Evolutionary conservation across 129 eudicot species (phyloP).

Genomic region (Flaveria ramosissima): DNA sequence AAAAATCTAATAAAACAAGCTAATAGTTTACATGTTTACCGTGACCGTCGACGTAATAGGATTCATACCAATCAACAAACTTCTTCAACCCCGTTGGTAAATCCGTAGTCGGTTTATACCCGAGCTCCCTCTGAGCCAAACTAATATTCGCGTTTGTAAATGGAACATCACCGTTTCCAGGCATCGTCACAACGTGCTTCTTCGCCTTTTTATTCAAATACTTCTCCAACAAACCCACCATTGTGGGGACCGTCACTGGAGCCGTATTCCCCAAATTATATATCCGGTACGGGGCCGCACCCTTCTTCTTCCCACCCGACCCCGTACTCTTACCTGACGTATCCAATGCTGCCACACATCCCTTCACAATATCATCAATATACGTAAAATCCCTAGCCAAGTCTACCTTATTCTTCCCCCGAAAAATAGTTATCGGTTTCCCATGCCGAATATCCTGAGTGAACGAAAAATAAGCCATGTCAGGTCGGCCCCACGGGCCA

Average conservation of each 20-base stretch:
- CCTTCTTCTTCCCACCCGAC: slow-evolving; percentile 62
- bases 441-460: slow-evolving; percentile 47
- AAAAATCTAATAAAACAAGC: slow-evolving; percentile 18
- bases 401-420: slow-evolving; percentile 55
- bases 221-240: slow-evolving; percentile 59
- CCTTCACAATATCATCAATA: slow-evolving; percentile 64
- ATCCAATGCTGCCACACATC: slow-evolving; percentile 59
- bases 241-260: slow-evolving; percentile 63
- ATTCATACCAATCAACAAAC: slow-evolving; percentile 64
- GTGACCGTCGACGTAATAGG: slow-evolving; percentile 50
- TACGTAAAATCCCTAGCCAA: slow-evolving; percentile 67
- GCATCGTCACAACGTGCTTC: slow-evolving; percentile 50
- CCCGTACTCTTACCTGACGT: slow-evolving; percentile 58
- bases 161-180: slow-evolving; percentile 77
- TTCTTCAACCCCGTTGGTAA: slow-evolving; percentile 68
- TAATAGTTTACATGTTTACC: slow-evolving; percentile 37
- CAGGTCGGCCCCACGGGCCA: slow-evolving; percentile 72
- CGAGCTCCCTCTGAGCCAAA: slow-evolving; percentile 52
- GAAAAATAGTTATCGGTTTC: slow-evolving; percentile 48
- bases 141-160: slow-evolving; percentile 75
- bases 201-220: slow-evolving; percentile 64
- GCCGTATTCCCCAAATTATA: slow-evolving; percentile 67
- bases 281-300: slow-evolving; percentile 58
- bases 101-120: slow-evolving; percentile 67
- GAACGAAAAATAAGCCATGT: slow-evolving; percentile 60